Evolutionary conservation across 1,284 basidiomycete genomes (phyloP).

Genomic region (Takashimella koratensis): DNA sequence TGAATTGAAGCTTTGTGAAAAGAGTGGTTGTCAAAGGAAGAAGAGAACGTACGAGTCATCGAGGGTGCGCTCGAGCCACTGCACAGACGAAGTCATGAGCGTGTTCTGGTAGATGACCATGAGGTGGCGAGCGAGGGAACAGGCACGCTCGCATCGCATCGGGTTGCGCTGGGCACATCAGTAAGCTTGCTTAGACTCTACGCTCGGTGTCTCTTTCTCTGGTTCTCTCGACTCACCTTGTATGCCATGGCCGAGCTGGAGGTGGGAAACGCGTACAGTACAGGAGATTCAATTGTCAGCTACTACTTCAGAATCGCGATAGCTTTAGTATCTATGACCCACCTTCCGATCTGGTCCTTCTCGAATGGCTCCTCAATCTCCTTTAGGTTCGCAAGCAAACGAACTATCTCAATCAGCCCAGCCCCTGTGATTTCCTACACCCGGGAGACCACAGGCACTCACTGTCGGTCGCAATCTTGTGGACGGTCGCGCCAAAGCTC

Average conservation of each 20-base stretch:
- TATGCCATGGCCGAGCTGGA: conserved; percentile 93
- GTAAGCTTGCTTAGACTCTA: neutral
- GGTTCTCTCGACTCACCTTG: no score
- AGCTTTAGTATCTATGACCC: conserved; percentile 3
- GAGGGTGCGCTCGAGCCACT: conserved; percentile 95
- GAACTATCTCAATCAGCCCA: conserved; percentile 55
- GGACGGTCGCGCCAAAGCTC: conserved; percentile 88
- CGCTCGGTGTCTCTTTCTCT: no score
- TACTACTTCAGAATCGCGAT: no score
- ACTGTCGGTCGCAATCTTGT: conserved; percentile 95
- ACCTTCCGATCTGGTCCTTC: conserved; percentile 90
- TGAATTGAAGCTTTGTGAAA: neutral
- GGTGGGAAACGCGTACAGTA: neutral
- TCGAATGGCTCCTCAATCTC: conserved; percentile 99
- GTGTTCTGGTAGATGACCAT: conserved; percentile 92
- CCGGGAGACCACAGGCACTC: conserved; percentile 11
- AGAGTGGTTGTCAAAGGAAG: neutral
- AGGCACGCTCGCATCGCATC: conserved; percentile 97
- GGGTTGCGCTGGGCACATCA: conserved; percentile 67
- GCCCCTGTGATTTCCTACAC: no score
- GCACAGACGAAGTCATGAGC: conserved; percentile 83
- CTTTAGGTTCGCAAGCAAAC: conserved; percentile 88
- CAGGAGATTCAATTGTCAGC: no score
- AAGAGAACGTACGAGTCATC: conserved; percentile 70
- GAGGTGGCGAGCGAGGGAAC: conserved; percentile 86